Evolutionary conservation across 345 rosid species (phyloP), one percentile per base, ranked within the genome.

Genomic region (Aquilaria sinensis): DNA sequence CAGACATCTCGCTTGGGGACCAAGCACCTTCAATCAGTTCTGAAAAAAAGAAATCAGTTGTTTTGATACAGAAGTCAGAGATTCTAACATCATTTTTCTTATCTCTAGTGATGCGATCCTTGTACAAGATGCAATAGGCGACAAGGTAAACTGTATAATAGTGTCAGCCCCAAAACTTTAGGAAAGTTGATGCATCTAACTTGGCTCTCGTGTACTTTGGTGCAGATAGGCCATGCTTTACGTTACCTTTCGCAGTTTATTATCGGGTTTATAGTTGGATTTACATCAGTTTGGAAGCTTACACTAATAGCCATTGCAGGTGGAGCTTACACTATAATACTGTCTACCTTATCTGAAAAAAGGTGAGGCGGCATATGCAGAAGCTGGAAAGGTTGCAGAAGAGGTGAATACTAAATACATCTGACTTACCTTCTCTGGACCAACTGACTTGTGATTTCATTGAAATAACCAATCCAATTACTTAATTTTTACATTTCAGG

Each of bases 71-170:
- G 81, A 85, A 80, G 95, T 85, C 30, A 82, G 79, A 83, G 95
- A 83, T 73, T 77, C 77, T 14, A 85, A 85, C 67, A 63, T 88
- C 47, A 68, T 83, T 45, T 83, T 68, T 67, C 94, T 79, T 66
- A 92, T 92, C 49, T 83, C 90, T 12, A 92, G 90, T 29, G 98
- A 86, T 46, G 94, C 89, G n/a, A 73, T 92, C 65, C 81, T 89
- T 51, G 85, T 92, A 47, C 96, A 92, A 72, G 98, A 92, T 72
- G 96, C 90, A 7, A 86, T 92, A 14, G 92, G 96, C 45, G 95
- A 92, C 71, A 89, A 92, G 86, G 96, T 92, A 76, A 7, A 13
- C 51, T 23, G 11, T 51, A 53, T 59, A 9, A 55, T 58, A 43
- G 48, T 34, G 56, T 45, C 46, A 53, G n/a, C 32, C n/a, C 29